Base-by-base conservation (phyloP, 1,139 yeast genomes). In the Suhomyces ambrosiae region DNA sequence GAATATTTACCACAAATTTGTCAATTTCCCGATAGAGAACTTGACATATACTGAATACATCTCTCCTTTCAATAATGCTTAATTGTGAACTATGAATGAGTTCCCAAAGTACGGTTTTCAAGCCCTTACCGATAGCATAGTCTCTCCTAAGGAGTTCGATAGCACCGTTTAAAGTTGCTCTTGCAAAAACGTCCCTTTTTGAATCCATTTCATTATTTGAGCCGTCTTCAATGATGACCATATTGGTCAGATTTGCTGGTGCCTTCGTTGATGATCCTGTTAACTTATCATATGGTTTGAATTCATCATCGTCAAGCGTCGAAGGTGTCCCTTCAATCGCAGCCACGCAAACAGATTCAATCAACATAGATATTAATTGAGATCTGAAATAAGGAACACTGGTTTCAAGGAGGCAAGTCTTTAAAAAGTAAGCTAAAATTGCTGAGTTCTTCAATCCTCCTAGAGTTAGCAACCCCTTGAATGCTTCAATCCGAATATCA, bases 391-490 rank as follows among this genome's bases (percentile, higher is more conserved):
- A 70, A 0, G 76, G 64, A 3, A 82, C 74, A 3, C 50, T 38
- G 3, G 69, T 66, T 32, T 83, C 89, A 33, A 82, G 65, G 28
- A 80, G 68, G 32, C 82, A 61, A 0, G 79, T 64, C 32, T 78
- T 70, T 48, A 86, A 76, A 44, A 81, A 78, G 52, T 86, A 86
- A 19, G 73, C 66, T 47, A 88, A 55, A 4, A 88, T 68, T 16
- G 71, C 68, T 11, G 67, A 60, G 52, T 86, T 85, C 42, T 80
- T 81, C 43, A 89, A 63, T 0, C 94, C 97, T 8, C 97, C 97
- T 24, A 87, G 65, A 4, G 76, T 53, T 37, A 90, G 65, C 27
- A 92, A 53, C 0, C 90, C 86, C 38, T 76, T 76, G 54, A 86
- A 84, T 0, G 96, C 92, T 31, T 75, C 75, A 10, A 84, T 54